A percentile compares a stretch with the other conserved stretches of the same genome.
Conservation (phyloP, 139 green algal genomes). For the Zygnema cylindricum region DNA sequence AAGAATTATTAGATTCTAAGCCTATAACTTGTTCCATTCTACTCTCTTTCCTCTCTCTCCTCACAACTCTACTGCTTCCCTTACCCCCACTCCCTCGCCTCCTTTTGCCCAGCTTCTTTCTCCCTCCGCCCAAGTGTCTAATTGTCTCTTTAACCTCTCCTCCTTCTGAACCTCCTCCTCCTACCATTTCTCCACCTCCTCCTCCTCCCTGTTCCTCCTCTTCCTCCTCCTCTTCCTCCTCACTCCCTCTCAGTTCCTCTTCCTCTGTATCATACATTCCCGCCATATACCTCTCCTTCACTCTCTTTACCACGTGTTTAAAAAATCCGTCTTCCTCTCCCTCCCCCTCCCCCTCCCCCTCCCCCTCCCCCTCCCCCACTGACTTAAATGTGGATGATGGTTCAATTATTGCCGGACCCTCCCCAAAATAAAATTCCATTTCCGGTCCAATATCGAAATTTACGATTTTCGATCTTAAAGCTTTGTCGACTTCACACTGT, state of each 20-base stretch:
- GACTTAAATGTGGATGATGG: not conserved
- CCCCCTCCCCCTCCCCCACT: not conserved
- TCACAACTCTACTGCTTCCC: not conserved
- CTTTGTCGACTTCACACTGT: not conserved
- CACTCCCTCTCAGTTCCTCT: not conserved
- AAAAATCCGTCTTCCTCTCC: not conserved
- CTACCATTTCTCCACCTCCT: not conserved
- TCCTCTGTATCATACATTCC: not conserved
- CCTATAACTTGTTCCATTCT: not conserved
- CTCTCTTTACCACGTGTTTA: not conserved
- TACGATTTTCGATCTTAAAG: not conserved
- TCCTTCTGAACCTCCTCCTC: not conserved
- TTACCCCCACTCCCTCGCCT: not conserved
- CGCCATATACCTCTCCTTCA: not conserved
- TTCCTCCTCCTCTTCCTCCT: not conserved
- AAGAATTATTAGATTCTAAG: not conserved
- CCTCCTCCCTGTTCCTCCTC: not conserved
- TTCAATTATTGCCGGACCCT: not conserved
- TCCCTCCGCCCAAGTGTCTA: not conserved
- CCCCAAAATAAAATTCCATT: constrained; percentile 1
- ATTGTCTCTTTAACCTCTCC: too few relatives aligned
- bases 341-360: not conserved
- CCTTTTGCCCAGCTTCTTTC: not conserved
- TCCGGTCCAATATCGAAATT: not conserved
- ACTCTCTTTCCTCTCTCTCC: not conserved